Base-by-base conservation (phyloP, 2,329 filamentous ascomycete species). In the Huntiella bhutanensis region DNA sequence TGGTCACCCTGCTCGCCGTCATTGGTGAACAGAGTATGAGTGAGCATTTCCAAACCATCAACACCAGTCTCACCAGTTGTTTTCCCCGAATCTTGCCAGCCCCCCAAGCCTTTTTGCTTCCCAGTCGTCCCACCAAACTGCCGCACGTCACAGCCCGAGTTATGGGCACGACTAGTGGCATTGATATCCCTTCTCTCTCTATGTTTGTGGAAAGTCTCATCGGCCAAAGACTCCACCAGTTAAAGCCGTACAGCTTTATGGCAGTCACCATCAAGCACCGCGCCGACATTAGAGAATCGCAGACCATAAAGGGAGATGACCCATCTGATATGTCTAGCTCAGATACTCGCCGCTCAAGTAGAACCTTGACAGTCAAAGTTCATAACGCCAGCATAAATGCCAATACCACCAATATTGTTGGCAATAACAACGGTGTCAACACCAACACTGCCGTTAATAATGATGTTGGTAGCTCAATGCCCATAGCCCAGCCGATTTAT, bases 1-100 rank as follows among this genome's bases (percentile, higher is more conserved):
- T 76, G 39, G 72, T 78, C 49, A 74, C 71, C 33, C 67, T 78
- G 22, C 67, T 78, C 45, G 74, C 74, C 49, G 70, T 78, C 53
- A 72, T 77, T 47, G 73, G 73, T 55, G 74, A 77, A 59, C 68
- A 66, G 2, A 68, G 69, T 13, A 73, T 77, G 51, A 64, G 68
- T 38, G 68, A 71, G 50, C 72, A 77, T 54, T 62, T 68, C 2
- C 73, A 77, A 55, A 64, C 69, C 43, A 67, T 76, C 51, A 76
- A 72, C 2, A 67, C 73, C n/a, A 73, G 70, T 8, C 63, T 66
- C 51, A 63, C 73, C 33, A 74, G 71, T 52, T 64, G 73, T 35
- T 61, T 77, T 4, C 75, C 75, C 19, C 68, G 74, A 42, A 66
- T 78, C 43, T 66, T 78, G 22, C 75, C 74, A 6, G 75, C 75